phyloP scores from a whole-genome alignment of 495 filamentous ascomycete species.

The Chaetomium fimeti region DNA sequence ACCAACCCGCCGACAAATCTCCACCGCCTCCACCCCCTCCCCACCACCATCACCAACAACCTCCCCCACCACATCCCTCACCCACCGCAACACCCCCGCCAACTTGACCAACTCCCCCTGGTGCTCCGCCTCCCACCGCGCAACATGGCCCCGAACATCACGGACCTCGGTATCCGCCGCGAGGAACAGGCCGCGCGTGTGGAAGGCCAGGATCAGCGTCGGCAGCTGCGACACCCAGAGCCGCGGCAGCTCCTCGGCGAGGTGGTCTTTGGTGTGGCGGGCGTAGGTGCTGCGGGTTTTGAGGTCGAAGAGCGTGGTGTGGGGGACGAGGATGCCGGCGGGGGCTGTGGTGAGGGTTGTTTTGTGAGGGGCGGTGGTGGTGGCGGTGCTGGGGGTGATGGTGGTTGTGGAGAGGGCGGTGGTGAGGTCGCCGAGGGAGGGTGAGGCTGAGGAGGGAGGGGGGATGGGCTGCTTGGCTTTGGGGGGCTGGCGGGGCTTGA shows the following conservation, averaged over 20 bases:
- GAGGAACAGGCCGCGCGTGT: constrained; percentile 53
- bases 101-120: constrained; percentile 40
- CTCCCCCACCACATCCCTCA: constrained; percentile 36
- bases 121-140: constrained; percentile 55
- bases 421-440: constrained; percentile 16
- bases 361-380: neutral
- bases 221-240: constrained; percentile 64
- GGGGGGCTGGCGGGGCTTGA: constrained; percentile 1
- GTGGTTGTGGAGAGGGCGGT: neutral
- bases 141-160: constrained; percentile 46
- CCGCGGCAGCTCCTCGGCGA: constrained; percentile 50
- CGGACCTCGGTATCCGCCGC: constrained; percentile 46
- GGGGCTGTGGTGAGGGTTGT: constrained; percentile 21
- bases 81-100: constrained; percentile 44
- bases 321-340: constrained; percentile 38
- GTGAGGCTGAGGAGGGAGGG: neutral
- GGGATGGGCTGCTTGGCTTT: too few relatives aligned
- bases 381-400: constrained; percentile 1
- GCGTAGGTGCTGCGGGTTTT: constrained; percentile 58
- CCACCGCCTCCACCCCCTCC: neutral
- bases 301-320: constrained; percentile 60
- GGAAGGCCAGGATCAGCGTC: constrained; percentile 61
- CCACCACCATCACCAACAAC: neutral
- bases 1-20: neutral
- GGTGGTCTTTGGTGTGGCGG: constrained; percentile 23